Percentiles rank a stretch among this genome's conserved stretches.
These are phyloP conservation scores for Jackrogersella multiformis DNA, from an alignment of 495 filamentous ascomycete species.

Conservation along the genomic window DNA sequence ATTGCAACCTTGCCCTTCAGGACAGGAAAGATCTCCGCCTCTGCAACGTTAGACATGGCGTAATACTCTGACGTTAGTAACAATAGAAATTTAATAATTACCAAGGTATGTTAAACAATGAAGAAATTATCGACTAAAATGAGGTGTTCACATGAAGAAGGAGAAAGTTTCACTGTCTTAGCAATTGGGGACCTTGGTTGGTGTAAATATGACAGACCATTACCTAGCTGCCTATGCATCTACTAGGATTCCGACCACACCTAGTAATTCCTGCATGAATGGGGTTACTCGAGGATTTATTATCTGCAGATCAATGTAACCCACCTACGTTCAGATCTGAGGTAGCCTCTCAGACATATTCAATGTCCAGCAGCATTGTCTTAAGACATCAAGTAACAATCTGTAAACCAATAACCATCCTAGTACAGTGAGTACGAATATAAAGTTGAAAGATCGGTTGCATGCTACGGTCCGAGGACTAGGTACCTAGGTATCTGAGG, in stretches of 20 bases:
- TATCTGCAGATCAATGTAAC: conserved; percentile 10
- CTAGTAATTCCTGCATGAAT: not conserved
- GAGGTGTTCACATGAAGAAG: not conserved
- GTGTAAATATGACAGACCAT: not conserved
- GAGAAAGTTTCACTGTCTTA: not conserved
- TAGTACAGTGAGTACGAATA: not conserved
- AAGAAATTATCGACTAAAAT: not conserved
- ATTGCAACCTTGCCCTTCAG: conserved; percentile 43
- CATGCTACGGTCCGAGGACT: not conserved
- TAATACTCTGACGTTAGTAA: not conserved
- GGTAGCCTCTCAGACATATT: not conserved
- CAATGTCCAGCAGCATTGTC: not conserved
- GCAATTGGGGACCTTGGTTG: not conserved
- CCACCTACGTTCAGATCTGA: not conserved
- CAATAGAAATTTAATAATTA: not conserved
- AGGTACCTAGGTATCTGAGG: not conserved
- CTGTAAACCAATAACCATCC: not conserved
- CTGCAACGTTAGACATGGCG: conserved; percentile 21
- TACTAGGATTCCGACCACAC: no score
- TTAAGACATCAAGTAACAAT: not conserved
- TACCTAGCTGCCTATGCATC: no score
- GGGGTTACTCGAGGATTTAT: not conserved
- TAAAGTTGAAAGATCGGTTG: not conserved
- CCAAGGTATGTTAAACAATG: not conserved
- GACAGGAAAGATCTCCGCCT: conserved; percentile 27